Conservation (phyloP, 1,284 basidiomycete genomes). For the Pseudozyma pruni region DNA sequence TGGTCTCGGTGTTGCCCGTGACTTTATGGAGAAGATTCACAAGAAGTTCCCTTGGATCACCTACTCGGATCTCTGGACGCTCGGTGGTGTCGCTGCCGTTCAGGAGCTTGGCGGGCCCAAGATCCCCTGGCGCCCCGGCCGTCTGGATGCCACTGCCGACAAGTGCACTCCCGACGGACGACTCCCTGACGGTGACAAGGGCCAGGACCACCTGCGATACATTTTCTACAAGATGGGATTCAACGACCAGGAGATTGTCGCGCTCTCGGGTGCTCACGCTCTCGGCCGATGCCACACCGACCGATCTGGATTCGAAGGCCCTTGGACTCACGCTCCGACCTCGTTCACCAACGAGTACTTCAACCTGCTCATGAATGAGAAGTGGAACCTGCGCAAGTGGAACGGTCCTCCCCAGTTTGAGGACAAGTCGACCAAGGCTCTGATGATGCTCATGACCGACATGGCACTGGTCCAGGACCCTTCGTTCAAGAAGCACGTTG, state of each 20-base stretch:
- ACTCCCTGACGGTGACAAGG: slow-evolving; percentile 88
- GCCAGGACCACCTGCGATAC: slow-evolving; percentile 84
- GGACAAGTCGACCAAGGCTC: slow-evolving; percentile 84
- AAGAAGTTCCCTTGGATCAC: slow-evolving; percentile 68
- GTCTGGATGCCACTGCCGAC: slow-evolving; percentile 66
- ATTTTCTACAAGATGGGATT: slow-evolving; percentile 72
- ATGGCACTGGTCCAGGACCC: slow-evolving; percentile 59
- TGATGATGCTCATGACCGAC: slow-evolving; percentile 82
- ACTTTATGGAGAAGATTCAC: slow-evolving; percentile 87
- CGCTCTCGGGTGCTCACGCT: slow-evolving; percentile 91
- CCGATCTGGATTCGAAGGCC: slow-evolving; percentile 67
- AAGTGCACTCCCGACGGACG: slow-evolving; percentile 85
- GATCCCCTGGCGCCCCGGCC: slow-evolving; percentile 69
- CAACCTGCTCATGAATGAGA: slow-evolving; percentile 87
- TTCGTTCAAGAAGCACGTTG: slow-evolving; percentile 61
- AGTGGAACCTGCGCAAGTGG: slow-evolving; percentile 82
- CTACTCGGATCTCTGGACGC: slow-evolving; percentile 68
- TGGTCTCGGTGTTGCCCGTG: slow-evolving; percentile 84
- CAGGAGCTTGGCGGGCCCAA: slow-evolving; percentile 73
- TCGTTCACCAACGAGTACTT: slow-evolving; percentile 91
- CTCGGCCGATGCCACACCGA: slow-evolving; percentile 89
- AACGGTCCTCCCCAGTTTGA: slow-evolving; percentile 90
- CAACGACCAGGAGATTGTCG: slow-evolving; percentile 86
- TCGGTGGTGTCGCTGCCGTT: slow-evolving; percentile 72
- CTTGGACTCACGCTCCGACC: slow-evolving; percentile 72